A percentile compares a stretch with the other conserved stretches of the same genome.
These are phyloP conservation scores for sweet orange (Citrus sinensis) DNA, from an alignment of 345 rosid species.

Conservation along the genomic window DVS_A1.0 CM039162.1:4685001-4685500, in stretches of 20 bases:
- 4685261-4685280: neutral
- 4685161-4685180: too few relatives aligned
- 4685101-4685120: too few relatives aligned
- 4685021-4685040: too few relatives aligned
- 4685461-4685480: conserved; percentile 34
- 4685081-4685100: too few relatives aligned
- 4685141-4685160: too few relatives aligned
- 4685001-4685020: too few relatives aligned
- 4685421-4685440: conserved; percentile 23
- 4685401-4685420: conserved; percentile 22
- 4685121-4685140: too few relatives aligned
- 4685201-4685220: too few relatives aligned
- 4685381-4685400: conserved; percentile 48
- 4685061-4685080: too few relatives aligned
- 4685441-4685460: conserved; percentile 22
- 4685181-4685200: too few relatives aligned
- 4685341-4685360: conserved; percentile 95
- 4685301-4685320: conserved; percentile 36
- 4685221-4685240: too few relatives aligned
- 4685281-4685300: conserved; percentile 50
- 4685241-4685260: neutral
- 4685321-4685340: conserved; percentile 63
- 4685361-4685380: conserved; percentile 78
- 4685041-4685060: too few relatives aligned
- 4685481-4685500: conserved; percentile 6